Evolutionary conservation across 1,139 yeast species (phyloP).

Genomic region (Arxiozyma slooffiae): DNA sequence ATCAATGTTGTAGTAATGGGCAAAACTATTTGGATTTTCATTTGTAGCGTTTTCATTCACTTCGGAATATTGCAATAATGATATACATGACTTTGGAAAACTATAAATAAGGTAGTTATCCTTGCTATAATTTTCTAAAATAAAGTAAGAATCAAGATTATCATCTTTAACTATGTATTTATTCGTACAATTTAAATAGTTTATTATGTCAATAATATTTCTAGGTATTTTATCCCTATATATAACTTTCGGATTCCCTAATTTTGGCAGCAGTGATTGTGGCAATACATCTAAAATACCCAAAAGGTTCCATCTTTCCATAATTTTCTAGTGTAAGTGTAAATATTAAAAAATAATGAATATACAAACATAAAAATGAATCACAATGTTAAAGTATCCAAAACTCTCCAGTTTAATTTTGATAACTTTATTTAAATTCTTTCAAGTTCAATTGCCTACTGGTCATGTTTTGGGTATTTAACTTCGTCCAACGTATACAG

Average conservation of each 20-base stretch:
- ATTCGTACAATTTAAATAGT: background rate
- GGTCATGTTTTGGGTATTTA: background rate
- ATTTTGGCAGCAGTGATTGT: slow-evolving; percentile 6
- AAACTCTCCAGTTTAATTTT: background rate
- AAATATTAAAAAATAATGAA: background rate
- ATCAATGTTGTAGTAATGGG: slow-evolving; percentile 9
- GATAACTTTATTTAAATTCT: too few relatives aligned
- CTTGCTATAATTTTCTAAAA: slow-evolving; percentile 17
- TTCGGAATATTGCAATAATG: background rate
- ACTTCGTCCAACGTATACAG: background rate
- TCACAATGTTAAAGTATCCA: background rate
- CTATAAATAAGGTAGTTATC: slow-evolving; percentile 15
- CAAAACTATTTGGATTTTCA: background rate
- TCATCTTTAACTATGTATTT: slow-evolving; percentile 8
- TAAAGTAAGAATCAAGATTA: slow-evolving; percentile 1
- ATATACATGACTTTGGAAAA: slow-evolving; percentile 1
- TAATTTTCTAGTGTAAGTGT: slow-evolving; percentile 2
- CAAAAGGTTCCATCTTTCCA: slow-evolving; percentile 18
- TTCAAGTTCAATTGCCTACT: too few relatives aligned
- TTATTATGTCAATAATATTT: slow-evolving; percentile 3
- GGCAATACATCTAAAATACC: slow-evolving; percentile 11
- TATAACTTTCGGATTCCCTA: slow-evolving; percentile 7
- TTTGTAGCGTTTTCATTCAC: background rate
- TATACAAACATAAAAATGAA: too few relatives aligned
- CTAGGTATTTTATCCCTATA: slow-evolving; percentile 7